Evolutionary conservation across 2,329 filamentous ascomycete species (phyloP).

Genomic region (Simplicillium aogashimaense): DNA sequence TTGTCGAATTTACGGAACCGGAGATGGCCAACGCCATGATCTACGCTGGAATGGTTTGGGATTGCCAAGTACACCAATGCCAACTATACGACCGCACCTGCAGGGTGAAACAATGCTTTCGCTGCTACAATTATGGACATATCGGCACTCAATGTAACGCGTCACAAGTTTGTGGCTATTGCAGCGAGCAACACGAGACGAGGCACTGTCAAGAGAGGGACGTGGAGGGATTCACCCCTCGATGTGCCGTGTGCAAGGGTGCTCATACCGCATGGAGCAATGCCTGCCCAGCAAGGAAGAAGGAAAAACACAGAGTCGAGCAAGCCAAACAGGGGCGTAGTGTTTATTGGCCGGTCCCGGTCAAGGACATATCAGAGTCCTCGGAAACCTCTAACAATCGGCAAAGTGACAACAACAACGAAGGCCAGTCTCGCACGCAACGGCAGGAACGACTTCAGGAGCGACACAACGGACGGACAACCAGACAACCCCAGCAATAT

Average conservation of each 20-base stretch:
- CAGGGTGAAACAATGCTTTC: slow-evolving; percentile 16
- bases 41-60: slow-evolving; percentile 10
- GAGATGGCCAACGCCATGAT: slow-evolving; percentile 16
- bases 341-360: too few species aligned
- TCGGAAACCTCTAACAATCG: too few species aligned
- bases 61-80: slow-evolving; percentile 5
- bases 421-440: too few species aligned
- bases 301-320: slow-evolving; percentile 13
- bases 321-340: slow-evolving; percentile 8
- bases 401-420: too few species aligned
- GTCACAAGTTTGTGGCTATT: slow-evolving; percentile 14
- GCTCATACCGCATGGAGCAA: slow-evolving; percentile 15
- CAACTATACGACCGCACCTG: slow-evolving; percentile 15
- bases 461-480: too few species aligned
- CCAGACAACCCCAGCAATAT: too few species aligned
- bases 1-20: slow-evolving; percentile 15
- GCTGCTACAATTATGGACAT: slow-evolving; percentile 14
- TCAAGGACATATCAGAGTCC: too few species aligned
- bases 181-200: slow-evolving; percentile 12
- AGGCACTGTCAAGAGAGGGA: slow-evolving; percentile 11
- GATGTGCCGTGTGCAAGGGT: slow-evolving; percentile 15
- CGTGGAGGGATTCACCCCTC: slow-evolving; percentile 8
- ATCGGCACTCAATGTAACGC: slow-evolving; percentile 3
- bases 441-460: too few species aligned
- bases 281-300: slow-evolving; percentile 14